phyloP scores from a whole-genome alignment of 768 basidiomycete species.

The Rhizopogon vinicolor region DNA sequence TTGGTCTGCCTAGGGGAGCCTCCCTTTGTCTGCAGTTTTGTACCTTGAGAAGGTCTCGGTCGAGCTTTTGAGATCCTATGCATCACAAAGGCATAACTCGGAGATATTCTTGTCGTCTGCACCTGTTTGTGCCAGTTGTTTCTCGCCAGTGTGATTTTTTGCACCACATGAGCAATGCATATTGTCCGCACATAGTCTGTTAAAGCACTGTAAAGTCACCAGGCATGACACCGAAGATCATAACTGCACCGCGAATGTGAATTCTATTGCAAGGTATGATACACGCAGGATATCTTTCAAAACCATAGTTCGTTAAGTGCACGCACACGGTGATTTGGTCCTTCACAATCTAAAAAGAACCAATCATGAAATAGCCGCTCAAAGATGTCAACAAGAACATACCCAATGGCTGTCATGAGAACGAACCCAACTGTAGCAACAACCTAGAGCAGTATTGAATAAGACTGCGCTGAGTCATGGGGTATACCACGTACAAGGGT shows the following conservation, averaged over 20 bases:
- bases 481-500: conserved; percentile 51
- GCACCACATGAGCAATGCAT: too few relatives aligned
- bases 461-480: background rate
- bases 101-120: background rate
- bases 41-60: too few relatives aligned
- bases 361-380: background rate
- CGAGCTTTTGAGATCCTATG: too few relatives aligned
- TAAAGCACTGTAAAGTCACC: too few relatives aligned
- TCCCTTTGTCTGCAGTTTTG: too few relatives aligned
- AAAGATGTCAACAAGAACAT: conserved; percentile 22
- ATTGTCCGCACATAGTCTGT: background rate
- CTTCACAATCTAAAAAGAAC: background rate
- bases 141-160: background rate
- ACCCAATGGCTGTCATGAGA: conserved; percentile 72
- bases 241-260: background rate
- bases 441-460: conserved; percentile 43
- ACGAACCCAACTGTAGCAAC: conserved; percentile 83
- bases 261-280: background rate
- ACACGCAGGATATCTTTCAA: background rate
- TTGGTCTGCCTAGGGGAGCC: too few relatives aligned
- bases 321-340: background rate
- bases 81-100: background rate
- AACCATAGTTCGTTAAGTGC: background rate
- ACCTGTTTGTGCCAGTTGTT: too few relatives aligned
- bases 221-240: too few relatives aligned